These are phyloP conservation scores for Phlyctochytrium planicorne DNA, from an alignment of 192 early-diverging fungal species.

Conservation along the genomic window DNA sequence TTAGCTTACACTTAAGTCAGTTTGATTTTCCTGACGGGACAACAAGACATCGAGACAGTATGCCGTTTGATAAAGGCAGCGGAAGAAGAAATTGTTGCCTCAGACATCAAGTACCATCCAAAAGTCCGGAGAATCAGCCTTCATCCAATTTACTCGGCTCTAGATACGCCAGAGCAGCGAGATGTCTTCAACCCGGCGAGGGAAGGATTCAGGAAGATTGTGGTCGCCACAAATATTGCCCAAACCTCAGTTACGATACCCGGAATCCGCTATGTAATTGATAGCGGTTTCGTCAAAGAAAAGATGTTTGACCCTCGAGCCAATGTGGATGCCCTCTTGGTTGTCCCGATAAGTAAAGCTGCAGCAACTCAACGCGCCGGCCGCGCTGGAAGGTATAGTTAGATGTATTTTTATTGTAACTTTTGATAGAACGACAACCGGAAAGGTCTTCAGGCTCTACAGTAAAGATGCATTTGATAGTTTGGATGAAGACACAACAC, in stretches of 20 bases:
- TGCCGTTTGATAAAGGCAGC: conserved; percentile 56
- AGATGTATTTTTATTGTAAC: conserved; percentile 10
- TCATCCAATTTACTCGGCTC: conserved; percentile 68
- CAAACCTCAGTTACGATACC: conserved; percentile 64
- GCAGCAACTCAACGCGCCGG: conserved; percentile 64
- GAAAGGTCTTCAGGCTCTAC: conserved; percentile 64
- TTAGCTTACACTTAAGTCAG: neutral
- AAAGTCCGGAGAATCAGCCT: conserved; percentile 44
- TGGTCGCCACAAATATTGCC: conserved; percentile 63
- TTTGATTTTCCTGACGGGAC: conserved; percentile 62
- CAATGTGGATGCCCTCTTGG: conserved; percentile 51
- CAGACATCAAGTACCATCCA: conserved; percentile 47
- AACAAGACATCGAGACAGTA: conserved; percentile 59
- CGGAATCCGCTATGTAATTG: conserved; percentile 63
- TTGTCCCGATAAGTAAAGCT: conserved; percentile 57
- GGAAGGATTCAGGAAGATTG: conserved; percentile 47
- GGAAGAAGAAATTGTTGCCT: conserved; percentile 45
- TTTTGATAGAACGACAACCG: conserved; percentile 40
- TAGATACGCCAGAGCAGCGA: conserved; percentile 70
- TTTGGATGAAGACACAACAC: conserved; percentile 45
- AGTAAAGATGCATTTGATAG: conserved; percentile 52
- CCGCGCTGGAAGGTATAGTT: conserved; percentile 44
- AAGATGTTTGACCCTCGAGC: conserved; percentile 57
- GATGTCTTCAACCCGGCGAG: conserved; percentile 45
- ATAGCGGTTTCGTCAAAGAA: conserved; percentile 63